Conservation (phyloP, 2,329 filamentous ascomycete genomes). For the Fusarium tricinctum region DNA sequence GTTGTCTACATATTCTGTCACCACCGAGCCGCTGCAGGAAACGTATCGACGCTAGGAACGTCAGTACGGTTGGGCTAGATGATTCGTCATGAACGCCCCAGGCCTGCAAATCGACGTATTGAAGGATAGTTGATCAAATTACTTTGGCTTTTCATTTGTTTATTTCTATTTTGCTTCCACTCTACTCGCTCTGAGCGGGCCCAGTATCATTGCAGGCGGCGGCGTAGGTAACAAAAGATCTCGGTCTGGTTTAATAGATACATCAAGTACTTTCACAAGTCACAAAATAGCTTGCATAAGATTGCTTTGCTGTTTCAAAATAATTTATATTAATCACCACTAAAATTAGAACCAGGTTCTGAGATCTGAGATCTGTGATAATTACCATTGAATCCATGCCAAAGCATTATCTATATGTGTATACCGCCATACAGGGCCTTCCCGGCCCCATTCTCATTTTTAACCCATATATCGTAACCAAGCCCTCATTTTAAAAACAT, state of each 20-base stretch:
- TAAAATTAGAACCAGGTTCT: conserved; percentile 5
- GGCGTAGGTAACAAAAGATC: conserved; percentile 30
- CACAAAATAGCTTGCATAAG: conserved; percentile 4
- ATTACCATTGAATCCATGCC: conserved; percentile 33
- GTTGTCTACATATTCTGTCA: conserved; percentile 38
- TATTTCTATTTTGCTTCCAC: conserved; percentile 17
- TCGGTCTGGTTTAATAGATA: conserved; percentile 15
- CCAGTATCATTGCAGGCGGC: conserved; percentile 39
- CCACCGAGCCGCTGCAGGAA: conserved; percentile 49
- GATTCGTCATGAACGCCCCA: neutral
- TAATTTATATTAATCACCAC: conserved; percentile 5
- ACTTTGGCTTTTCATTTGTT: neutral
- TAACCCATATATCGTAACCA: conserved; percentile 25
- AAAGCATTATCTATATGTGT: conserved; percentile 32
- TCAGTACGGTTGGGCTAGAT: conserved; percentile 36
- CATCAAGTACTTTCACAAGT: conserved; percentile 21
- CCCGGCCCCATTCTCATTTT: conserved; percentile 32
- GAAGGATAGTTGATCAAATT: neutral
- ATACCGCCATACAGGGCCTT: conserved; percentile 28
- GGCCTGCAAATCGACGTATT: neutral
- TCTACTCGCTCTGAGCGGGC: conserved; percentile 8
- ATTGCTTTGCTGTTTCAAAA: conserved; percentile 1
- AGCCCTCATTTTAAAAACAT: conserved; percentile 21
- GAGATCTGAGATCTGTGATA: conserved; percentile 14
- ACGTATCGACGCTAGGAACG: conserved; percentile 44